A percentile compares a stretch with the other conserved stretches of the same genome.
phyloP scores from a whole-genome alignment of 2,329 filamentous ascomycete genomes.

The Gyromitra esculenta region DNA sequence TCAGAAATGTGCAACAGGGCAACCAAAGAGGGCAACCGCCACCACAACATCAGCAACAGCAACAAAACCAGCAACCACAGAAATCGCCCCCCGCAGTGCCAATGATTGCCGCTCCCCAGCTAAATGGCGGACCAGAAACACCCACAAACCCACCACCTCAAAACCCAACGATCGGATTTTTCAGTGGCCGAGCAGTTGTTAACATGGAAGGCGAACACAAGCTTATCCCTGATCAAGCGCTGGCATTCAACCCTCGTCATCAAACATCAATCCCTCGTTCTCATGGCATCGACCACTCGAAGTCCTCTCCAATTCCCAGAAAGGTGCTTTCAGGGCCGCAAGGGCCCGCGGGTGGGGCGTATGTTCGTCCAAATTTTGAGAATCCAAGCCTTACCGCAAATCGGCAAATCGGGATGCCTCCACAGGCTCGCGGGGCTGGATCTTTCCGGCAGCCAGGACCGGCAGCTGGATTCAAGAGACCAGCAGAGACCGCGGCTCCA shows the following conservation, averaged over 20 bases:
- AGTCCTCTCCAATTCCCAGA: conserved; percentile 57
- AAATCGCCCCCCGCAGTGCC: conserved; percentile 37
- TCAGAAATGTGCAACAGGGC: conserved; percentile 44
- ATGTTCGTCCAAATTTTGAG: conserved; percentile 56
- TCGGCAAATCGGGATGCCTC: conserved; percentile 55
- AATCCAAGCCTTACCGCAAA: conserved; percentile 51
- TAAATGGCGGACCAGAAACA: conserved; percentile 47
- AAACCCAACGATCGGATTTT: conserved; percentile 55
- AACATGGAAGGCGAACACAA: conserved; percentile 51
- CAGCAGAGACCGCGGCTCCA: conserved; percentile 34
- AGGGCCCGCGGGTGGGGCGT: conserved; percentile 31
- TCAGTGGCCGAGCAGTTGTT: conserved; percentile 56
- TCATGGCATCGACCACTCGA: conserved; percentile 57
- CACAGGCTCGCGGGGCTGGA: conserved; percentile 45
- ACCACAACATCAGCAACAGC: conserved; percentile 40
- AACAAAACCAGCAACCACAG: conserved; percentile 17
- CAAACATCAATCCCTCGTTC: conserved; percentile 57
- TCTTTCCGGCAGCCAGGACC: conserved; percentile 47
- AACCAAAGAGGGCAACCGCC: conserved; percentile 25
- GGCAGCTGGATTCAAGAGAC: conserved; percentile 50
- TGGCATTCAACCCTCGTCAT: conserved; percentile 56
- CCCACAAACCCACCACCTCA: conserved; percentile 46
- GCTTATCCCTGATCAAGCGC: conserved; percentile 50
- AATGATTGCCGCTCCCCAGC: conserved; percentile 42
- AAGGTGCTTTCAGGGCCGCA: conserved; percentile 53